Evolutionary conservation across 306 rosid species (phyloP), one percentile per base, ranked within the genome.

Genomic region (Vigna mungo): DNA sequence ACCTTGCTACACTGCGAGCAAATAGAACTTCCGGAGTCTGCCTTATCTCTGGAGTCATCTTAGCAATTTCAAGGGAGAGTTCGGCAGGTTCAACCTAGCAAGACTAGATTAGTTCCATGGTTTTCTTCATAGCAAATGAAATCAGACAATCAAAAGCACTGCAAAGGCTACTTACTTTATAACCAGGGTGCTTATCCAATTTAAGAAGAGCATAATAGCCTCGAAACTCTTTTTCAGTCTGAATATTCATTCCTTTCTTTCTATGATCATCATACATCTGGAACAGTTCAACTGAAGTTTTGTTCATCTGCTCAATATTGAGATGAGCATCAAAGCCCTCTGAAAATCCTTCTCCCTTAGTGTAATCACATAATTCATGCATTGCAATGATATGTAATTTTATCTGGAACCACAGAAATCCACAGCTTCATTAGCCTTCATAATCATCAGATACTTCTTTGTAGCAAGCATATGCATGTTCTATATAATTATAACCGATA

Each of bases 241-340:
- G 89, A 63, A 92, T 83, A 63, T 56, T 37, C 53, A 89, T 85
- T 80, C 99, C 99, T 83, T 87, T 91, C 94, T 90, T 95, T 86
- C 99, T 90, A 85, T 95, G 99, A 85, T 95, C 97, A 73, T 95
- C 97, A 80, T 92, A 95, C 91, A 95, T 52, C 86, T 95, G 96
- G 81, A 95, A 92, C 90, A 95, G 83, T 74, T 95, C 99, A 72
- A 92, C 97, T 37, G 99, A 95, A 71, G 99, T 90, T 85, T 95
- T 95, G 86, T 95, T 95, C 99, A 95, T 95, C 89, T 95, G 99
- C 84, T 95, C 99, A 81, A 95, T 95, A 81, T 95, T 95, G 73
- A 95, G 97, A 87, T 95, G 99, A 74, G 99, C 97, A 75, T 95
- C 99, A 85, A 95, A 95, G 75, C 99, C 99, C 86, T 95, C 99